These are phyloP conservation scores for Blastomyces percursus DNA, from an alignment of 2,329 filamentous ascomycete species.

Conservation along the genomic window DNA sequence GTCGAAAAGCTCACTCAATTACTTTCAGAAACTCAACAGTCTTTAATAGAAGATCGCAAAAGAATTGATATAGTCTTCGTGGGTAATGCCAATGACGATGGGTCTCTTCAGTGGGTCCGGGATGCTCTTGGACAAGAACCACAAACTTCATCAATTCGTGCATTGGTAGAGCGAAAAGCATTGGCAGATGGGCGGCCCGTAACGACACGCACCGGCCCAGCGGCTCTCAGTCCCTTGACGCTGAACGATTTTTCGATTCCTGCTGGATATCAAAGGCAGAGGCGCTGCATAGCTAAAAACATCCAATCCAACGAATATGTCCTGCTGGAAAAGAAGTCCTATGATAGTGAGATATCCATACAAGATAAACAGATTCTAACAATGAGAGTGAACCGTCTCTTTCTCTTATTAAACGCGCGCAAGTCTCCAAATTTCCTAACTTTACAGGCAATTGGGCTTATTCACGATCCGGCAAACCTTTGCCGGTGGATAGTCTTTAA, in stretches of 20 bases:
- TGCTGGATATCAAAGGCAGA: neutral
- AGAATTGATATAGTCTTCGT: constrained; percentile 4
- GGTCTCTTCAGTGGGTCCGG: neutral
- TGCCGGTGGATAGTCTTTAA: constrained; percentile 6
- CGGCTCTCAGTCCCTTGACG: neutral
- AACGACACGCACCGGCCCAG: neutral
- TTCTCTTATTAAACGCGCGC: neutral
- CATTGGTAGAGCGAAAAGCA: constrained; percentile 1
- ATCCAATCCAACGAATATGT: neutral
- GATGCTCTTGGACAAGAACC: constrained; percentile 2
- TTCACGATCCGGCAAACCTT: constrained; percentile 4
- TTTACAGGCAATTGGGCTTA: neutral
- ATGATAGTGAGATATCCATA: neutral
- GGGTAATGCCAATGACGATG: neutral
- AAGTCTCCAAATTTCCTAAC: constrained; percentile 1
- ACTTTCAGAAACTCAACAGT: constrained; percentile 2
- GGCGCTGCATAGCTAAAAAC: neutral
- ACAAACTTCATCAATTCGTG: neutral
- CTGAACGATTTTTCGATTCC: neutral
- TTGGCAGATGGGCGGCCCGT: neutral
- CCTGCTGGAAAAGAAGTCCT: constrained; percentile 1
- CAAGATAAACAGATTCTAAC: constrained; percentile 2
- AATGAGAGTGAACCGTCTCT: neutral
- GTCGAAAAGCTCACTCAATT: constrained; percentile 1
- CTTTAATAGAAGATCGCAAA: neutral